Evolutionary conservation across 495 filamentous ascomycete species (phyloP), one percentile per base, ranked within the genome.

Genomic region (Aspergillus mulundensis): DNA sequence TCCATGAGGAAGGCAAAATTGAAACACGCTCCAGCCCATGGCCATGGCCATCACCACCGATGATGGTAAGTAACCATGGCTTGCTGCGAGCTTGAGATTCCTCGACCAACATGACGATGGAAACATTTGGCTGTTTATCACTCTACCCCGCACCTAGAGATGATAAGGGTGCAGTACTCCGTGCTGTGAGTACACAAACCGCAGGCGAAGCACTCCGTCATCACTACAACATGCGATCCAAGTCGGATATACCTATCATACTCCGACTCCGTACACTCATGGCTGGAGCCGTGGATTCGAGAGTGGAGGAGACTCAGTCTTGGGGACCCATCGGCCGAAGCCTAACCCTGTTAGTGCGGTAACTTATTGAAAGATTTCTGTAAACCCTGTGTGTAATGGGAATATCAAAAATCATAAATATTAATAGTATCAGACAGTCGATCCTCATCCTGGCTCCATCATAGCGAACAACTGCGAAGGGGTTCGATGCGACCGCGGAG

Each of bases 251-350:
- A 46, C 15, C 43, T 25, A 46, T 46, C 24, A 16, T 38, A 30
- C 16, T 1, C 32, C n/a, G n/a, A n/a, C n/a, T n/a, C n/a, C n/a
- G n/a, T n/a, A n/a, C n/a, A n/a, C n/a, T n/a, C n/a, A n/a, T 56
- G 19, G 39, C 38, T 28, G 28, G 54, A 23, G 52, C 57, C 51
- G 55, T 51, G 57, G 57, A 49, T 54, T 21, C 23, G 32, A 39
- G 39, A 45, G 34, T 54, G 51, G 51, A 60, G 52, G 50, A 38
- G 34, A 30, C 51, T 48, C 18, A 42, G 24, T 48, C 15, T 20
- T 34, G 24, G 45, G n/a, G 25, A 10, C 48, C 48, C 38, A 19
- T n/a, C 19, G 48, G 48, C 48, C 48, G 34, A 50, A 40, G 34
- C 48, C 48, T 40, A 50, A 50, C 48, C 48, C n/a, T 50, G 48